phyloP scores from a whole-genome alignment of 202 grass and related monocot species.

The Brachypodium distachyon region DNA sequence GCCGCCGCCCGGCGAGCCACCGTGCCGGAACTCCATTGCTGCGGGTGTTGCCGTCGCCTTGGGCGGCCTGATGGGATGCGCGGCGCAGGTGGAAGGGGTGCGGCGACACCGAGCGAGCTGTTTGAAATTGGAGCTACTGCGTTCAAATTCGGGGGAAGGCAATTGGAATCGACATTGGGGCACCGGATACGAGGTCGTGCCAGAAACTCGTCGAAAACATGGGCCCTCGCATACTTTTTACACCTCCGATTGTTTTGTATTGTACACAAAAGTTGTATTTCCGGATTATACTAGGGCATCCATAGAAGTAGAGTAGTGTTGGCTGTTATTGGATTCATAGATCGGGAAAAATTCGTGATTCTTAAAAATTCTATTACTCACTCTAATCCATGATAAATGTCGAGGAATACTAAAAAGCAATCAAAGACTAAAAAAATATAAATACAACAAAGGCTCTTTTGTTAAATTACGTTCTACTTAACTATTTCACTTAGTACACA shows the following conservation, averaged over 20 bases:
- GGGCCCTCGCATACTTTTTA: neutral
- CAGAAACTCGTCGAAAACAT: neutral
- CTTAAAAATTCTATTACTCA: too few relatives aligned
- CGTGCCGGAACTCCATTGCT: slow-evolving; percentile 13
- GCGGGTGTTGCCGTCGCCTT: neutral
- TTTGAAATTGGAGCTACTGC: slow-evolving; percentile 19
- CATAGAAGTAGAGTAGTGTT: too few relatives aligned
- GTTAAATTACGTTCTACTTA: too few relatives aligned
- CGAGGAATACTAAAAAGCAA: too few relatives aligned
- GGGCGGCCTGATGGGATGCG: neutral
- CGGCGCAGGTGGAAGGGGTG: neutral
- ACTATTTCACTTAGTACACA: too few relatives aligned
- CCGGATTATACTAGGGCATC: too few relatives aligned
- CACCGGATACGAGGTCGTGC: neutral
- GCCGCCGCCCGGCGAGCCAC: neutral
- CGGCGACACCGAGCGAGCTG: neutral
- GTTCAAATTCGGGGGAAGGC: neutral
- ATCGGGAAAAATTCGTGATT: too few relatives aligned
- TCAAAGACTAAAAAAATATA: too few relatives aligned
- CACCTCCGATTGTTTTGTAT: neutral
- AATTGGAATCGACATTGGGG: neutral
- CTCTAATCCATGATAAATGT: too few relatives aligned
- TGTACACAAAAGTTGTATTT: too few relatives aligned
- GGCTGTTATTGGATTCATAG: too few relatives aligned
- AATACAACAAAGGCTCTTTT: too few relatives aligned